phyloP scores from a whole-genome alignment of 495 filamentous ascomycete species.

The Evernia prunastri region DNA sequence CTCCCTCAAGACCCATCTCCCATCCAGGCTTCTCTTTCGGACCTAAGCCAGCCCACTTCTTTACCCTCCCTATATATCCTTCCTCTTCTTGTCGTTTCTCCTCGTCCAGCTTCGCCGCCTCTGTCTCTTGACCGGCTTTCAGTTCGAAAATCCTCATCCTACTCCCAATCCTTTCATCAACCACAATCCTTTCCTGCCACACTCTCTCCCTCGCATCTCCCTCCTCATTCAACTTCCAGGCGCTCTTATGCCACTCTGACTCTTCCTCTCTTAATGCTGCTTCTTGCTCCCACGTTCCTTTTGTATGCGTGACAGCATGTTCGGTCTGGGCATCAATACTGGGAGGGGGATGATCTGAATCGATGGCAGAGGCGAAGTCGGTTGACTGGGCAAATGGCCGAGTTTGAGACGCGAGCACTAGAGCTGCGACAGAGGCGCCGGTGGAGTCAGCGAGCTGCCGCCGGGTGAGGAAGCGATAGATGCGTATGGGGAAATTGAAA shows the following conservation, averaged over 20 bases:
- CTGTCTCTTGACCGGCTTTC: constrained; percentile 16
- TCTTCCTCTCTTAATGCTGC: constrained; percentile 70
- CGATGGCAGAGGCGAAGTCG: constrained; percentile 24
- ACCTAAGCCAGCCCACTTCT: constrained; percentile 19
- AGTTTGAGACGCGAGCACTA: constrained; percentile 63
- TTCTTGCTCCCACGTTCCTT: constrained; percentile 56
- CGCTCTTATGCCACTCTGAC: constrained; percentile 77
- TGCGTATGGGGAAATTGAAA: constrained; percentile 75
- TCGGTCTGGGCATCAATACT: constrained; percentile 31
- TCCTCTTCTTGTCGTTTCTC: constrained; percentile 10
- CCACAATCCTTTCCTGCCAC: constrained; percentile 68
- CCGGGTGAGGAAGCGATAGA: constrained; percentile 85
- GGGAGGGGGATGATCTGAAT: constrained; percentile 25
- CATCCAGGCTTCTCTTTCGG: constrained; percentile 18
- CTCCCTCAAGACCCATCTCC: constrained; percentile 25
- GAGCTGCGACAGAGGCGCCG: constrained; percentile 80
- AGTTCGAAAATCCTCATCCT: constrained; percentile 78
- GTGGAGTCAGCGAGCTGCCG: constrained; percentile 78
- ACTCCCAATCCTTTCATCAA: constrained; percentile 69
- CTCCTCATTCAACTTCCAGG: constrained; percentile 31
- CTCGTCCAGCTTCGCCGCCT: constrained; percentile 14
- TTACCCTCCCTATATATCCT: constrained; percentile 5
- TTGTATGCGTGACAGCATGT: constrained; percentile 19
- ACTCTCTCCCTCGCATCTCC: constrained; percentile 46
- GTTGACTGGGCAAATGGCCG: constrained; percentile 34